Percentiles rank a stretch among this genome's conserved stretches.
Conservation (phyloP, 495 filamentous ascomycete species). For the Durotheca rogersii region DNA sequence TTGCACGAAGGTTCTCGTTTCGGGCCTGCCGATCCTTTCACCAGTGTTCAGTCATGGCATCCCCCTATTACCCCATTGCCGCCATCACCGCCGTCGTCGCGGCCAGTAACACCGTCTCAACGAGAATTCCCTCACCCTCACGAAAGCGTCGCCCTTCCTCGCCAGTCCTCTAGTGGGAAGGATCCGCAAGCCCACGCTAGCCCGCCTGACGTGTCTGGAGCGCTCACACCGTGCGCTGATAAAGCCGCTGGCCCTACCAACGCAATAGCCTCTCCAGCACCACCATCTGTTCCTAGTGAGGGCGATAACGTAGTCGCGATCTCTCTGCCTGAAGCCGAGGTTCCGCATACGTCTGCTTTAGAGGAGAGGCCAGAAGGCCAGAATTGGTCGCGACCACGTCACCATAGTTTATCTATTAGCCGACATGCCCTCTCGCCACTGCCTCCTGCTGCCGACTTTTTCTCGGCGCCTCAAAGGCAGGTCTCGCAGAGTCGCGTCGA, state of each 20-base stretch:
- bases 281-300: slow-evolving; percentile 4
- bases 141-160: slow-evolving; percentile 36
- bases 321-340: neutral
- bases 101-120: slow-evolving; percentile 40
- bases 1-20: slow-evolving; percentile 31
- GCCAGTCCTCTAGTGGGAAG: slow-evolving; percentile 28
- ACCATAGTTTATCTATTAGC: slow-evolving; percentile 48
- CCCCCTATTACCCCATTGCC: slow-evolving; percentile 49
- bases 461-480: slow-evolving; percentile 49
- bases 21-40: slow-evolving; percentile 47
- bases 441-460: slow-evolving; percentile 64
- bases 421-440: slow-evolving; percentile 69
- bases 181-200: slow-evolving; percentile 47
- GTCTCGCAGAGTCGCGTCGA: slow-evolving; percentile 36
- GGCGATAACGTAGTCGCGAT: slow-evolving; percentile 1
- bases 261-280: slow-evolving; percentile 8
- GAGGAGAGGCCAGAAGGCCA: slow-evolving; percentile 15
- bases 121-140: slow-evolving; percentile 36
- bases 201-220: slow-evolving; percentile 36
- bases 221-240: slow-evolving; percentile 14
- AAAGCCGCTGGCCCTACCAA: slow-evolving; percentile 12
- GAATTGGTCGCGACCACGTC: slow-evolving; percentile 9
- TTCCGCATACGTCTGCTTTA: slow-evolving; percentile 14
- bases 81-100: slow-evolving; percentile 50
- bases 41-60: slow-evolving; percentile 60